Conservation (phyloP, 2,329 filamentous ascomycete species). For the Periconia sp. region DNA sequence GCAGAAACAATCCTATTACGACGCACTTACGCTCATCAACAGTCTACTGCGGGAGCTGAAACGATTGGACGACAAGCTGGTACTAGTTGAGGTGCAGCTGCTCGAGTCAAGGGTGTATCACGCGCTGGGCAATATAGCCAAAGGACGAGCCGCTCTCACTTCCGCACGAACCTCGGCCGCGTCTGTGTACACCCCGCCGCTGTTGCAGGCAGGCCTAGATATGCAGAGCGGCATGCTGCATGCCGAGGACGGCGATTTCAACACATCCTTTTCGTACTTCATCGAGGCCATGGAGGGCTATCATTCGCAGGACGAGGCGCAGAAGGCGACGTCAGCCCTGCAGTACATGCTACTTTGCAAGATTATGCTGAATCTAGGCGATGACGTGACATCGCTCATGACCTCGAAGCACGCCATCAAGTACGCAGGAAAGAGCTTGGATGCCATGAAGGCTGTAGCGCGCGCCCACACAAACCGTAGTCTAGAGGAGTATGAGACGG, state of each 20-base stretch:
- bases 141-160: conserved; percentile 92
- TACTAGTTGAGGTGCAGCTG: conserved; percentile 96
- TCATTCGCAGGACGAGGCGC: conserved; percentile 85
- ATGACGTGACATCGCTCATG: conserved; percentile 96
- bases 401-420: conserved; percentile 95
- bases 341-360: conserved; percentile 99
- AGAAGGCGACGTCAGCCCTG: conserved; percentile 91
- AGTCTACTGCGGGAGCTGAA: conserved; percentile 94
- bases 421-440: conserved; percentile 92
- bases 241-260: conserved; percentile 98
- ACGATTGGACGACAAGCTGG: conserved; percentile 96
- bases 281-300: conserved; percentile 99
- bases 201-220: conserved; percentile 93
- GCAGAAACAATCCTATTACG: conserved; percentile 97
- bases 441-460: conserved; percentile 99
- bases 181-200: conserved; percentile 94
- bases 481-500: conserved; percentile 95
- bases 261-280: conserved; percentile 98
- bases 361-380: conserved; percentile 96
- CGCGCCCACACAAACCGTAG: conserved; percentile 94
- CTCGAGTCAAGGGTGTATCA: conserved; percentile 98
- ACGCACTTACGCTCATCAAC: conserved; percentile 96
- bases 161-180: conserved; percentile 94
- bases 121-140: conserved; percentile 93
- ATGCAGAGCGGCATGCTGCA: conserved; percentile 99